Percentiles rank a stretch among this genome's conserved stretches.
Evolutionary conservation across 2,329 filamentous ascomycete genomes (phyloP).

Genomic region (Cryphonectria naterciae): DNA sequence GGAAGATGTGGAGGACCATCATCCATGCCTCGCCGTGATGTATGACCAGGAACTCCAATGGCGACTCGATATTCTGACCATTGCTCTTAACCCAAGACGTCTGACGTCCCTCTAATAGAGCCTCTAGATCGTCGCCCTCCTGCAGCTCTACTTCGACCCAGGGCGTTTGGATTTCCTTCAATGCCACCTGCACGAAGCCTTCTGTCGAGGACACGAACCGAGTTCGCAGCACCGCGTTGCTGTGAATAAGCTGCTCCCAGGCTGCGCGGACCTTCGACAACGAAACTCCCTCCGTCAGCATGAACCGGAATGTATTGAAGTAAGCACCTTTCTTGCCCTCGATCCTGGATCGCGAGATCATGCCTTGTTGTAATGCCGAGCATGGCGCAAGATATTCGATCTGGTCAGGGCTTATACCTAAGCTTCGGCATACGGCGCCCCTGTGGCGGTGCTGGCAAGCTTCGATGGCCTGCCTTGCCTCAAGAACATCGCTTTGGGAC

Average conservation of each 20-base stretch:
- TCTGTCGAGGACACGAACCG: conserved; percentile 73
- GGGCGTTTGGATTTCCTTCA: conserved; percentile 46
- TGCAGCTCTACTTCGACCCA: conserved; percentile 48
- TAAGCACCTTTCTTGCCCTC: conserved; percentile 64
- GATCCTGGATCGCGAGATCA: conserved; percentile 71
- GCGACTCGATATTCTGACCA: conserved; percentile 49
- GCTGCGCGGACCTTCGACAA: conserved; percentile 54
- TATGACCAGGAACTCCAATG: conserved; percentile 56
- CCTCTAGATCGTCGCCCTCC: conserved; percentile 38
- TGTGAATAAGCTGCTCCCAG: conserved; percentile 58
- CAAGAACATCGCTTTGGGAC: conserved; percentile 40
- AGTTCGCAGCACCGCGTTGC: conserved; percentile 71
- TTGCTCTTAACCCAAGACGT: conserved; percentile 60
- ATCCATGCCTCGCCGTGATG: conserved; percentile 35
- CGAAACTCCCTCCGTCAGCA: conserved; percentile 51
- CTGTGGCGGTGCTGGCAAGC: conserved; percentile 68
- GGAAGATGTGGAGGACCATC: conserved; percentile 75
- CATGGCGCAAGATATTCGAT: conserved; percentile 81
- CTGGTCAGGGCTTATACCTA: conserved; percentile 54
- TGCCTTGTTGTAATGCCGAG: conserved; percentile 84
- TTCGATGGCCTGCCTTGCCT: conserved; percentile 63
- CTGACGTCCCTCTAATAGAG: conserved; percentile 42
- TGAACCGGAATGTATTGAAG: conserved; percentile 75
- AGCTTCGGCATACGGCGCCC: conserved; percentile 52
- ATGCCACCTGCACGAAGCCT: conserved; percentile 75